Evolutionary conservation across 345 rosid species (phyloP).

Genomic region (Mallotus nudiflorus): DNA sequence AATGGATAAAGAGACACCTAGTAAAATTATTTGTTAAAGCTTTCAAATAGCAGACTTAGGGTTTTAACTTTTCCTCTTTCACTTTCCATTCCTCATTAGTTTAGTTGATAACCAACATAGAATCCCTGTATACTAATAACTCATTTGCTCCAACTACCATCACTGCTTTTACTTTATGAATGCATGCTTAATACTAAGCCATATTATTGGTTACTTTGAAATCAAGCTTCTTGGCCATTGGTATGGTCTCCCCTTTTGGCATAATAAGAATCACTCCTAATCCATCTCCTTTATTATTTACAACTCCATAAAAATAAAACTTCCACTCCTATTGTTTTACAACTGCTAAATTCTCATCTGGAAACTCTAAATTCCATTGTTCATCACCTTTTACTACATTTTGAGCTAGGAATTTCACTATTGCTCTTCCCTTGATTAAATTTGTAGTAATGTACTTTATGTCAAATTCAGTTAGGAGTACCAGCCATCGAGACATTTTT

Average conservation of each 20-base stretch:
- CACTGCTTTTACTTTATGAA: no score
- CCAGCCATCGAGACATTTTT: not conserved
- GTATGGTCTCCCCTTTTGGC: not conserved
- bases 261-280: no score
- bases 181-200: no score
- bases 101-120: no score
- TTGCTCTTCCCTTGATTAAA: not conserved
- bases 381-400: not conserved
- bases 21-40: not conserved
- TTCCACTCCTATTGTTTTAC: not conserved
- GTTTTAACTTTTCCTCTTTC: not conserved
- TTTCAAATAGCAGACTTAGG: no score
- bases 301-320: not conserved
- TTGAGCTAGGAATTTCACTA: not conserved
- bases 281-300: not conserved
- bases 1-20: not conserved
- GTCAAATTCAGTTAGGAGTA: not conserved
- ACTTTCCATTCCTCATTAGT: not conserved
- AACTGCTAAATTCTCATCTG: not conserved
- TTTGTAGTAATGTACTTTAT: not conserved
- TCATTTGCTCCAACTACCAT: no score
- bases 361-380: not conserved
- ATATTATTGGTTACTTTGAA: not conserved
- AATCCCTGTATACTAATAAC: no score
- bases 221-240: not conserved